Conservation (phyloP, 805 yeast genomes). For the Tetrapisispora fleetii region DNA sequence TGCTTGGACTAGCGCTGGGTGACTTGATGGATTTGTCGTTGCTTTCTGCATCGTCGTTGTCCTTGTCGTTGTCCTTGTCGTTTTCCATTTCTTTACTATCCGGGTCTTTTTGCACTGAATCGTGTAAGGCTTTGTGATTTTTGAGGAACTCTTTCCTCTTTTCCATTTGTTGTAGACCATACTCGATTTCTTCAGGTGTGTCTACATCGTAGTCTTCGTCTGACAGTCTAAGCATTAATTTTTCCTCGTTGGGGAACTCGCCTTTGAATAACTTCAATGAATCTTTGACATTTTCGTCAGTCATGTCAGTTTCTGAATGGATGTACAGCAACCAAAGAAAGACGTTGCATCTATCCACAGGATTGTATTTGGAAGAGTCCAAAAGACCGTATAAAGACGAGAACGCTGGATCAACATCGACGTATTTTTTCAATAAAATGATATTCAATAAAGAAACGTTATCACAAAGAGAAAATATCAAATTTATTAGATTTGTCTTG, state of each 20-base stretch:
- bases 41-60: not conserved
- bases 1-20: not conserved
- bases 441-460: constrained; percentile 44
- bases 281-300: constrained; percentile 36
- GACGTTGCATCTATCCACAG: constrained; percentile 57
- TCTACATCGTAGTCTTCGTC: constrained; percentile 19
- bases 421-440: constrained; percentile 18
- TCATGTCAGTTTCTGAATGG: constrained; percentile 63
- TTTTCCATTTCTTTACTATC: not conserved
- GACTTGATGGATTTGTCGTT: not conserved
- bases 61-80: not conserved
- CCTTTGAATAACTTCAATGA: constrained; percentile 16
- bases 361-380: constrained; percentile 49
- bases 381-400: constrained; percentile 57
- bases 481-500: constrained; percentile 57
- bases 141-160: constrained; percentile 21
- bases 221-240: constrained; percentile 10
- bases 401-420: constrained; percentile 28
- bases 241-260: constrained; percentile 3
- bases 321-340: constrained; percentile 79
- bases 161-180: constrained; percentile 19
- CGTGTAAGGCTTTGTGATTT: constrained; percentile 1
- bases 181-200: constrained; percentile 20
- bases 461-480: constrained; percentile 65
- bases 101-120: not conserved